Evolutionary conservation across 768 basidiomycete genomes (phyloP), one percentile per base, ranked within the genome.

Genomic region (Suillus brevipes): DNA sequence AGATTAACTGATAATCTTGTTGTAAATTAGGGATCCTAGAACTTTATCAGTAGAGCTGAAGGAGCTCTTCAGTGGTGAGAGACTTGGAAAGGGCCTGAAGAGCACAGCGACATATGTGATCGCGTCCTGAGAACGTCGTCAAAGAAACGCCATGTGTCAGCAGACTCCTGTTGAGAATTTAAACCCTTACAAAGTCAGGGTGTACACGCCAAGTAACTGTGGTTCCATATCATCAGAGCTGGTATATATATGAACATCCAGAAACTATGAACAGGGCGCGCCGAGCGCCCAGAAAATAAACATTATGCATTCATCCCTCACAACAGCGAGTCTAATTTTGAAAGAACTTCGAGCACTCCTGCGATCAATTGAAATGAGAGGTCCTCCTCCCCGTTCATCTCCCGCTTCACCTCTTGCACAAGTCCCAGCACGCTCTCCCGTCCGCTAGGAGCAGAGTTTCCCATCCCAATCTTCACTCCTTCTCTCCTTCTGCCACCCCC

Each of bases 261-360:
- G 31, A 25, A 18, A 53, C 28, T 56, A 38, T n/a, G 7, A 57
- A 57, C n/a, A 37, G 10, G 38, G 6, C n/a, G 13, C 56, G 13
- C 20, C 45, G n/a, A 45, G 45, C 9, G n/a, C 45, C 45, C 14
- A 31, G 34, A 36, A 57, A 57, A 38, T 14, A 25, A 28, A 47
- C 6, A 23, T 56, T 58, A 58, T 23, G 14, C 38, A 37, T 57
- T 38, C 56, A 37, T n/a, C 12, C 47, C 36, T 76, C 72, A 76
- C 69, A 76, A 60, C 23, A 76, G 66, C 66, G 92, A 95, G 79
- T 98, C 95, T 78, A 98, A 85, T 76, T 95, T 91, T 60, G 91
- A 90, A 68, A 97, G 85, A 53, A 98, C 95, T 80, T 97, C 95
- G 66, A 99, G 77, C 42, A 98, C 95, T 0, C 94, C 95, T 6